phyloP scores from a whole-genome alignment of 2,329 filamentous ascomycete species.

The Fusarium pininemorale region DNA sequence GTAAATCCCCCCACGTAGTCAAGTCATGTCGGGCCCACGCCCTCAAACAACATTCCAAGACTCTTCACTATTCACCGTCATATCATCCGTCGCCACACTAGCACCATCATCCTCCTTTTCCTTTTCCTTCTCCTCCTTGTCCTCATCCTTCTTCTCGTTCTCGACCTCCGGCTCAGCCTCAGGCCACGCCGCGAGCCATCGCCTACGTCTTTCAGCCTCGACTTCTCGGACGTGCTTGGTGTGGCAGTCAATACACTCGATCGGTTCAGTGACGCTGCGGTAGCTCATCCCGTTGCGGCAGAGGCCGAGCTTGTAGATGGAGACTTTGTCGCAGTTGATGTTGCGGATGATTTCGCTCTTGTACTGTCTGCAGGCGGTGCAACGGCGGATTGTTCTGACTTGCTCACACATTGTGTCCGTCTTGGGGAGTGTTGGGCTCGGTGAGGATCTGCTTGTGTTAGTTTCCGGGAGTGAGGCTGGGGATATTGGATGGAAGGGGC shows the following conservation, averaged over 20 bases:
- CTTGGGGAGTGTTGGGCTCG: no score
- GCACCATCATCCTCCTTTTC: background rate
- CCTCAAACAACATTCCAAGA: background rate
- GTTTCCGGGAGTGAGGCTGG: no score
- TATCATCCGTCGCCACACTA: background rate
- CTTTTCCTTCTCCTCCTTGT: background rate
- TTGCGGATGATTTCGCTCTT: background rate
- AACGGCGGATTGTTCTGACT: background rate
- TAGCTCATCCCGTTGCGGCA: background rate
- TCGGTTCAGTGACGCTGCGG: background rate
- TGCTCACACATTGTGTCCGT: slow-evolving; percentile 1
- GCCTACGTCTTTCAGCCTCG: background rate
- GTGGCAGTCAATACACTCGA: background rate
- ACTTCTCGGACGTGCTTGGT: background rate
- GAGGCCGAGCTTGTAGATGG: background rate
- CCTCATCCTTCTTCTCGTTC: background rate
- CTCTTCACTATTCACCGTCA: background rate
- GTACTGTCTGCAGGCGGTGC: background rate
- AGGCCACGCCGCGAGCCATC: background rate
- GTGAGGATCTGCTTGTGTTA: background rate
- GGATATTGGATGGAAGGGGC: background rate
- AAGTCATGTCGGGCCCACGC: no score
- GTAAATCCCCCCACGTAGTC: rapidly evolving
- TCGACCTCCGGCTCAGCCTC: background rate
- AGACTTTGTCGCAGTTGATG: background rate